phyloP scores from a whole-genome alignment of 495 filamentous ascomycete species.

The Thermothielavioides terrestris region DNA sequence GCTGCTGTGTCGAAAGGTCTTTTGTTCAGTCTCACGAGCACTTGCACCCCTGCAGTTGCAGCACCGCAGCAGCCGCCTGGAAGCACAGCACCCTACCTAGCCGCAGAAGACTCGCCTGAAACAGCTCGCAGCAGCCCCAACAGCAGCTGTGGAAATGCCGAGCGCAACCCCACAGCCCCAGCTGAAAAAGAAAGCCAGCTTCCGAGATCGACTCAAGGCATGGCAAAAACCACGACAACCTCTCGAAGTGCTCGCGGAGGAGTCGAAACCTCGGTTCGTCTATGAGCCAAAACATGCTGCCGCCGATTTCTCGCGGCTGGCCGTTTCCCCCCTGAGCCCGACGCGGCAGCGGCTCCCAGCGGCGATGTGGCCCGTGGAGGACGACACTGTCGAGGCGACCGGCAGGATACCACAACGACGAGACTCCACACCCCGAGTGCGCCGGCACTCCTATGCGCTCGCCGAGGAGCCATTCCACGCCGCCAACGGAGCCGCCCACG shows the following conservation, averaged over 20 bases:
- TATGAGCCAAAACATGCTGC: slow-evolving; percentile 27
- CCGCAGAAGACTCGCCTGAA: neutral
- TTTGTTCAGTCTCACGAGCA: neutral
- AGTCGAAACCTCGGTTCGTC: slow-evolving; percentile 10
- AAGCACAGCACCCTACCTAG: slow-evolving; percentile 1
- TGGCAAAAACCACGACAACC: slow-evolving; percentile 11
- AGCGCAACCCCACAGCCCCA: slow-evolving; percentile 10
- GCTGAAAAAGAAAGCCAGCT: slow-evolving; percentile 19
- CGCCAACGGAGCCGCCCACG: neutral
- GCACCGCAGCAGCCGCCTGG: neutral
- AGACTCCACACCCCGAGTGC: neutral
- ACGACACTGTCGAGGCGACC: too few species aligned
- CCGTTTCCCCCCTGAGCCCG: slow-evolving; percentile 5
- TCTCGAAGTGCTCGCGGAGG: slow-evolving; percentile 4
- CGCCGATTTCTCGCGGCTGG: slow-evolving; percentile 21
- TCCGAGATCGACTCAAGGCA: slow-evolving; percentile 18
- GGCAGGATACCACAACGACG: neutral
- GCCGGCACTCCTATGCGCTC: neutral
- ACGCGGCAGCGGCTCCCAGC: neutral
- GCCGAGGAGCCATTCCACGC: slow-evolving; percentile 3
- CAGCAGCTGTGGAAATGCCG: slow-evolving; percentile 4
- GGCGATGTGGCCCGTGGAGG: slow-evolving; percentile 4
- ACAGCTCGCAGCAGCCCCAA: neutral
- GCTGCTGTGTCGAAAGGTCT: neutral
- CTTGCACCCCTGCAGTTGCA: neutral